Evolutionary conservation across 1,284 basidiomycete species (phyloP).

Genomic region (Cerrena zonata): DNA sequence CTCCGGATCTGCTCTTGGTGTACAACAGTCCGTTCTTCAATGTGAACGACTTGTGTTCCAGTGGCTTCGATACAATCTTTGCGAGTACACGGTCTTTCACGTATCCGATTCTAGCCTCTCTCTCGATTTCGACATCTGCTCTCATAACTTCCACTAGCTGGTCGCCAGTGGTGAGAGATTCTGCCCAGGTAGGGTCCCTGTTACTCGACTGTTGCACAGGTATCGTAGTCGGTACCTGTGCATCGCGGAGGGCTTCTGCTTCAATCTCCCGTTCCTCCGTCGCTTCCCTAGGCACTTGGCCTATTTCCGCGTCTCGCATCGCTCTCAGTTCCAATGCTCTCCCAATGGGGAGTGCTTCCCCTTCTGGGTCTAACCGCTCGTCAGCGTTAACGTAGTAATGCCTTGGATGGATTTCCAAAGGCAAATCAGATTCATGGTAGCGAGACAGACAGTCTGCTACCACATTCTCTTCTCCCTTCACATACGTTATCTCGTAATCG

Average conservation of each 20-base stretch:
- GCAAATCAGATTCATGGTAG: slow-evolving; percentile 11
- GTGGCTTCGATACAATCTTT: too few relatives aligned
- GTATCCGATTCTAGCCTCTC: too few relatives aligned
- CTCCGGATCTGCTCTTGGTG: too few relatives aligned
- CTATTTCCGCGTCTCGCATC: neutral
- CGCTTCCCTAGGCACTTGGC: neutral
- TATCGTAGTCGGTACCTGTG: neutral
- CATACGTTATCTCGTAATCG: too few relatives aligned
- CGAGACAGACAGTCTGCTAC: slow-evolving; percentile 37
- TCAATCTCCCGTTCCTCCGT: neutral
- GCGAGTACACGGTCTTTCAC: too few relatives aligned
- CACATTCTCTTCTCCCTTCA: slow-evolving; percentile 27
- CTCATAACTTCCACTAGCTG: neutral
- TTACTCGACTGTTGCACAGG: neutral
- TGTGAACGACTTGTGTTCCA: too few relatives aligned
- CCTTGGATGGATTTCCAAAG: slow-evolving; percentile 14
- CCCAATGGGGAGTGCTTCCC: slow-evolving; percentile 9
- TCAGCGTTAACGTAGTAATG: slow-evolving; percentile 25
- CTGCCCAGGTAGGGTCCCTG: neutral
- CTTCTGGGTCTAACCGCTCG: too few relatives aligned
- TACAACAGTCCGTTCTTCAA: too few relatives aligned
- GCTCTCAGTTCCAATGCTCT: neutral
- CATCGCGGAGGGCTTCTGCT: neutral
- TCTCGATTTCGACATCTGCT: too few relatives aligned
- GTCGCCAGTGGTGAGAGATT: neutral